Percentiles rank a stretch among this genome's conserved stretches.
Evolutionary conservation across 805 yeast genomes (phyloP).

Genomic region (Monosporozyma siamensis): DNA sequence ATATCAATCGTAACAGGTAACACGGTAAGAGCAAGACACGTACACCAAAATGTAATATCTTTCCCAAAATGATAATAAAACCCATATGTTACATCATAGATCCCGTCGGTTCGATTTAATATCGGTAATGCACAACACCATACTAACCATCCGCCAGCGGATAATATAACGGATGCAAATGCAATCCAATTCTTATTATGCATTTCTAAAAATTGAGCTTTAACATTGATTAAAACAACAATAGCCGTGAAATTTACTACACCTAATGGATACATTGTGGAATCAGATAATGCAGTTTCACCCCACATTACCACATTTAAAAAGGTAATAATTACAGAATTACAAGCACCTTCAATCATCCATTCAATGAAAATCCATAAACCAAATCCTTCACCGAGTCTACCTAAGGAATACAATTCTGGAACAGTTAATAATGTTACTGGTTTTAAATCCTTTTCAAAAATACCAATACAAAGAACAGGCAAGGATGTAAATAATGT

Average conservation of each 20-base stretch:
- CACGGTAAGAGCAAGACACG: slow-evolving; percentile 45
- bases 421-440: slow-evolving; percentile 87
- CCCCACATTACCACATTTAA: slow-evolving; percentile 65
- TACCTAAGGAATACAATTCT: slow-evolving; percentile 72
- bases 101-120: slow-evolving; percentile 45
- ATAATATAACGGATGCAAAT: slow-evolving; percentile 53
- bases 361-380: slow-evolving; percentile 60
- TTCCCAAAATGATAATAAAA: slow-evolving; percentile 62
- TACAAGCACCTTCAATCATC: slow-evolving; percentile 68
- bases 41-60: slow-evolving; percentile 84
- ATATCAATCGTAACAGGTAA: slow-evolving; percentile 63
- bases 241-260: slow-evolving; percentile 64
- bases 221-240: slow-evolving; percentile 63
- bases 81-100: slow-evolving; percentile 65
- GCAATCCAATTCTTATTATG: slow-evolving; percentile 62
- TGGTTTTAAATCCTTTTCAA: slow-evolving; percentile 83
- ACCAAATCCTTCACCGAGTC: slow-evolving; percentile 66
- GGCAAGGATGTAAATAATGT: slow-evolving; percentile 91
- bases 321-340: slow-evolving; percentile 65
- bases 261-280: slow-evolving; percentile 76
- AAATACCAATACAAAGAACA: slow-evolving; percentile 88
- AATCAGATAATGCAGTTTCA: slow-evolving; percentile 53
- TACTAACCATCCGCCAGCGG: slow-evolving; percentile 74
- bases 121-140: slow-evolving; percentile 77
- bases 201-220: slow-evolving; percentile 76